Evolutionary conservation across 345 rosid genomes (phyloP).

Genomic region (Moricandia moricandioides): DNA sequence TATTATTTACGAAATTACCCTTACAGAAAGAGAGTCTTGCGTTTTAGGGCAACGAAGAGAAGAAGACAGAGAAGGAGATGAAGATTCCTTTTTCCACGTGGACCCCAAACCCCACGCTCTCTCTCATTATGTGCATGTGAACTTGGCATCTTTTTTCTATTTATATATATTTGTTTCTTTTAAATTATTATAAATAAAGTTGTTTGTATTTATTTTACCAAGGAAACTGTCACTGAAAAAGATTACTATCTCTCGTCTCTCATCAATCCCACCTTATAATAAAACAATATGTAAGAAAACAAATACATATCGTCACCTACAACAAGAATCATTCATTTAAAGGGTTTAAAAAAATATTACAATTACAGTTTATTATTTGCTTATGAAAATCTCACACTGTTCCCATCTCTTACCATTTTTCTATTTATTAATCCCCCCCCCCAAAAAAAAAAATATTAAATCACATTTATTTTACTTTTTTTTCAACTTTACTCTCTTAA

Average conservation of each 20-base stretch:
- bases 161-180: too few relatives aligned
- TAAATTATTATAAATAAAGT: neutral
- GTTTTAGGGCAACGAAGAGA: slow-evolving; percentile 39
- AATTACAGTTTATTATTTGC: slow-evolving; percentile 17
- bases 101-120: slow-evolving; percentile 39
- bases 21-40: slow-evolving; percentile 4
- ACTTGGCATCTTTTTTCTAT: slow-evolving; percentile 32
- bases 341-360: neutral
- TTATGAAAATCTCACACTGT: slow-evolving; percentile 18
- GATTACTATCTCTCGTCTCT: slow-evolving; percentile 32
- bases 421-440: neutral
- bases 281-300: slow-evolving; percentile 26
- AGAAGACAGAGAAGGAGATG: slow-evolving; percentile 11
- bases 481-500: slow-evolving; percentile 8
- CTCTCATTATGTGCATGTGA: slow-evolving; percentile 43
- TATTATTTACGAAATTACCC: neutral
- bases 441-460: slow-evolving; percentile 21
- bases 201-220: slow-evolving; percentile 26
- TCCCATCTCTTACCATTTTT: neutral
- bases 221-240: slow-evolving; percentile 37
- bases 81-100: slow-evolving; percentile 39
- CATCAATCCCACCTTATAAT: slow-evolving; percentile 13
- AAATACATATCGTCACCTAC: slow-evolving; percentile 23
- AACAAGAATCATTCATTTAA: slow-evolving; percentile 25
- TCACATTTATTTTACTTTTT: slow-evolving; percentile 19